Conservation (phyloP, 768 basidiomycete genomes). For the Russula virescens region DNA sequence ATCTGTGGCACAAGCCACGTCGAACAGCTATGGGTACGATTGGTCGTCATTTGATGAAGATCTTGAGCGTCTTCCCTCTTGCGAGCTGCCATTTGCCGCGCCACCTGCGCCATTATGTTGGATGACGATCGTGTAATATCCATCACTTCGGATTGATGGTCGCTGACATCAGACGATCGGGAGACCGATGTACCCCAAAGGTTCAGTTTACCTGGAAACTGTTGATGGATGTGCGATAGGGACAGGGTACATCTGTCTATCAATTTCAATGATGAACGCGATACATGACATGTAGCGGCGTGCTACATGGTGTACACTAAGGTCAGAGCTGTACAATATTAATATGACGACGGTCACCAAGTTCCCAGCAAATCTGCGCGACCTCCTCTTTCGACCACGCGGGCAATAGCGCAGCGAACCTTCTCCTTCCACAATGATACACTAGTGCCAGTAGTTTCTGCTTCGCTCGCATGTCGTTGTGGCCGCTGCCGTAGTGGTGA, state of each 20-base stretch:
- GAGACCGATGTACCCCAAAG: neutral
- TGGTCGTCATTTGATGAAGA: too few species aligned
- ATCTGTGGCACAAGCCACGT: too few species aligned
- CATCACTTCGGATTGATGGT: too few species aligned
- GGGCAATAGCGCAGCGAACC: neutral
- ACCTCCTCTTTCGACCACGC: constrained; percentile 7
- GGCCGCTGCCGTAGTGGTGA: neutral
- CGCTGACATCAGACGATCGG: neutral
- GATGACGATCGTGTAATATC: too few species aligned
- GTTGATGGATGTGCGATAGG: neutral
- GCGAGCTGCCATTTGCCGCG: too few species aligned
- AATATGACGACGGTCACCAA: constrained; percentile 11
- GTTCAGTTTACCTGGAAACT: neutral
- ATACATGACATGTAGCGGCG: neutral
- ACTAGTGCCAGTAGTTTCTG: neutral
- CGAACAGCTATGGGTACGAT: too few species aligned
- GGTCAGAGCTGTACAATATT: neutral
- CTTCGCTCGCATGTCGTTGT: neutral
- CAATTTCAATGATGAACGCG: neutral
- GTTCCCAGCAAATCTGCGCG: constrained; percentile 36
- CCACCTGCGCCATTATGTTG: too few species aligned
- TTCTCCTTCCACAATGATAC: constrained; percentile 4
- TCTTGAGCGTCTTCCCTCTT: too few species aligned
- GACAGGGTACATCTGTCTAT: too few species aligned
- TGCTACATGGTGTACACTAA: neutral